Evolutionary conservation across 1,284 basidiomycete genomes (phyloP).

Genomic region (Cerioporus squamosus): DNA sequence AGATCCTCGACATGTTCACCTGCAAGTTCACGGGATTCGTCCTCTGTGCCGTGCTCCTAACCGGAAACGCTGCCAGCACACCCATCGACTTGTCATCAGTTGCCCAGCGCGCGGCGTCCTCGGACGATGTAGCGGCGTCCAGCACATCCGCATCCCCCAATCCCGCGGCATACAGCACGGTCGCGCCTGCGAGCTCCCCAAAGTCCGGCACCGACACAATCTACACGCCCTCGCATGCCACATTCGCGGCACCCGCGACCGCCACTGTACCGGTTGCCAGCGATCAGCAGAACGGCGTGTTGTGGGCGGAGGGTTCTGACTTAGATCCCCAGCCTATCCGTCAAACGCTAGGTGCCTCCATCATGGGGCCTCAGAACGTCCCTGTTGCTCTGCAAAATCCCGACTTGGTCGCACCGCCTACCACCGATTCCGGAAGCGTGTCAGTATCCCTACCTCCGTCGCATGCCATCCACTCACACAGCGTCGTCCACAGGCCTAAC

Average conservation of each 20-base stretch:
- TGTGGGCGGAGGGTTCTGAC: constrained; percentile 37
- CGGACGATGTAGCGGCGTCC: not conserved
- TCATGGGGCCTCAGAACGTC: constrained; percentile 64
- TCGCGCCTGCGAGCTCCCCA: not conserved
- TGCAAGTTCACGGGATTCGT: constrained; percentile 15
- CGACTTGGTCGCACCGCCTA: constrained; percentile 66
- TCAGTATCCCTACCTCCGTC: constrained; percentile 35
- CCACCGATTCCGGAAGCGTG: constrained; percentile 68
- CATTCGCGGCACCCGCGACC: constrained; percentile 13
- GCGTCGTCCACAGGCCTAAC: constrained; percentile 35
- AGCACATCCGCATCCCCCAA: constrained; percentile 2
- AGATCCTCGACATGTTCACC: constrained; percentile 15
- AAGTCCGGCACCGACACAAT: too few relatives aligned
- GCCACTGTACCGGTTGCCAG: constrained; percentile 50
- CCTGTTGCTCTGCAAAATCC: constrained; percentile 60
- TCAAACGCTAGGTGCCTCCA: constrained; percentile 48
- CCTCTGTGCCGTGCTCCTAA: constrained; percentile 24
- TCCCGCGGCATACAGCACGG: constrained; percentile 12
- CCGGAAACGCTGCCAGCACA: constrained; percentile 15
- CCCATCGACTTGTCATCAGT: constrained; percentile 11
- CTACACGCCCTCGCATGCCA: not conserved
- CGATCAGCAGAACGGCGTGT: constrained; percentile 55
- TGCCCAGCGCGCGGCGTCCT: constrained; percentile 1
- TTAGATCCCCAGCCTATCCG: constrained; percentile 40
- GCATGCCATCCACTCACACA: not conserved